Evolutionary conservation across 106 monocot genomes (phyloP).

Genomic region (Dendrobium officinale): DNA sequence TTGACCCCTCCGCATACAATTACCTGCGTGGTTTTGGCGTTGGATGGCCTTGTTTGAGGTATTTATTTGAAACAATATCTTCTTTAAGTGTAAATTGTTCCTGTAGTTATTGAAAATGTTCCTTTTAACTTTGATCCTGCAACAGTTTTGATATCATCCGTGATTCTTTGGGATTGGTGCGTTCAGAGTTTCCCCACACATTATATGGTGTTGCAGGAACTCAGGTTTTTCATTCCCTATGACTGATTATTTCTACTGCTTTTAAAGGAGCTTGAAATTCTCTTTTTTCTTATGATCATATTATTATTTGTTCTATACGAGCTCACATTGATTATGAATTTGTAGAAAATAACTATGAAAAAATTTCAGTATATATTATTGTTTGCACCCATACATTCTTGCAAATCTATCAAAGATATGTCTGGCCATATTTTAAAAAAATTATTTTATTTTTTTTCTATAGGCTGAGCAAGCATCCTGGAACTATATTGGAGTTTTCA

Average conservation of each 20-base stretch:
- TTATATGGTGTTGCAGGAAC: slow-evolving; percentile 91
- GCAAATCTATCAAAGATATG: not conserved
- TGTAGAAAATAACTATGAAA: not conserved
- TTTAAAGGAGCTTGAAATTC: not conserved
- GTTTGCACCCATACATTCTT: too few relatives aligned
- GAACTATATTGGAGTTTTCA: slow-evolving; percentile 91
- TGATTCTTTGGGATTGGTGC: slow-evolving; percentile 83
- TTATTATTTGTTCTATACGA: not conserved
- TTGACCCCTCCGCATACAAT: slow-evolving; percentile 85
- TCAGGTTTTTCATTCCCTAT: slow-evolving; percentile 42
- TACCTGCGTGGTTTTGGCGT: slow-evolving; percentile 77
- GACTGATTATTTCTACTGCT: not conserved
- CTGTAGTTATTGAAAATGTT: not conserved
- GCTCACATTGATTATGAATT: not conserved
- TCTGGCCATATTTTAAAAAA: not conserved
- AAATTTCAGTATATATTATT: not conserved
- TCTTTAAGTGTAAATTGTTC: not conserved
- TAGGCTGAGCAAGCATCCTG: slow-evolving; percentile 43
- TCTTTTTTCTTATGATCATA: not conserved
- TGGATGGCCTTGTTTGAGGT: slow-evolving; percentile 98
- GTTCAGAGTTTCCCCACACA: slow-evolving; percentile 90
- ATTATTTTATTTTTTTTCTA: not conserved
- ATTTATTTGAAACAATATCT: not conserved
- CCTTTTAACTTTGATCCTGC: not conserved
- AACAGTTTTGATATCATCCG: slow-evolving; percentile 83